A percentile compares a stretch with the other conserved stretches of the same genome.
These are phyloP conservation scores for Aegilops speltoides DNA, from an alignment of 176 grass and related monocot species.

Conservation along the genomic window DNA sequence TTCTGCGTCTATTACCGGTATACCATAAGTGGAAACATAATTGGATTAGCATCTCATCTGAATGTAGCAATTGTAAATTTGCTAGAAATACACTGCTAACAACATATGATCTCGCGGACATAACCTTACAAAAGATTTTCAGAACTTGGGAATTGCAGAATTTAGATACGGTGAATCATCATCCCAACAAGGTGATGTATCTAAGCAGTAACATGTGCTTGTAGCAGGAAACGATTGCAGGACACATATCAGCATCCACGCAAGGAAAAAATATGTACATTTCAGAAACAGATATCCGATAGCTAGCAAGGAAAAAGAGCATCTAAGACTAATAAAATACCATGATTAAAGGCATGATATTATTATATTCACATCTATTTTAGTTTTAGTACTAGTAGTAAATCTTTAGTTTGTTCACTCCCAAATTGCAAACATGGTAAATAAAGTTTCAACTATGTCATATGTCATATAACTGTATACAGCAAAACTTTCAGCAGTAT, in stretches of 20 bases:
- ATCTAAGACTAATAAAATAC: not conserved
- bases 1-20: constrained; percentile 24
- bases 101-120: not conserved
- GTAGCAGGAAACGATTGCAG: not conserved
- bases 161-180: not conserved
- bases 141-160: not conserved
- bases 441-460: not conserved
- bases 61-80: constrained; percentile 24
- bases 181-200: not conserved
- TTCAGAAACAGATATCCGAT: not conserved
- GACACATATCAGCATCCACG: not conserved
- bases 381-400: not conserved
- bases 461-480: not conserved
- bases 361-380: not conserved
- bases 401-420: not conserved
- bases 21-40: constrained; percentile 17
- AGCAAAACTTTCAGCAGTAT: constrained; percentile 20
- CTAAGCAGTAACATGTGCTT: not conserved
- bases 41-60: constrained; percentile 18
- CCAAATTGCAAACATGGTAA: not conserved
- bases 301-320: constrained; percentile 2
- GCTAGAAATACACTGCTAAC: constrained; percentile 12
- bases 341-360: not conserved
- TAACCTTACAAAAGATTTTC: not conserved
- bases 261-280: constrained; percentile 1